Percentiles rank a stretch among this genome's conserved stretches.
phyloP scores from a whole-genome alignment of 169 alveolate genomes.

The Pseudocohnilembus persalinus region DNA sequence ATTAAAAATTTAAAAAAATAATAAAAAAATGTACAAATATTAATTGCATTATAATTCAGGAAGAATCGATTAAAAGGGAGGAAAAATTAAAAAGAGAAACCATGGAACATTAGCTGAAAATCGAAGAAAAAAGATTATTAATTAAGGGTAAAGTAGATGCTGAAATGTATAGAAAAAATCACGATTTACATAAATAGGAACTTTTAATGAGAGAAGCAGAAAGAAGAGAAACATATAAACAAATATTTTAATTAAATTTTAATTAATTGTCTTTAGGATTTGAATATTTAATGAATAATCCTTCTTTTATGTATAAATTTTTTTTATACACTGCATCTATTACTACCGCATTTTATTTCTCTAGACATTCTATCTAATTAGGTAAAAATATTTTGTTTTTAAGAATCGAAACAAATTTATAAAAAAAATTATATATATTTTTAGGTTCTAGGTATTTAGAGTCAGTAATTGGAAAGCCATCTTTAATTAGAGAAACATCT shows the following conservation, averaged over 20 bases:
- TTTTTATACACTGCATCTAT: constrained; percentile 33
- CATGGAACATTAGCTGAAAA: constrained; percentile 90
- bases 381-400: too few relatives aligned
- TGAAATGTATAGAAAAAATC: constrained; percentile 34
- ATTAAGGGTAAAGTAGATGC: constrained; percentile 84
- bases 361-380: constrained; percentile 39
- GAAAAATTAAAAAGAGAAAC: constrained; percentile 27
- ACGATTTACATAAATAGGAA: constrained; percentile 40
- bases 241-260: constrained; percentile 40
- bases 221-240: constrained; percentile 50
- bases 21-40: too few relatives aligned
- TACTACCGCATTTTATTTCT: constrained; percentile 56
- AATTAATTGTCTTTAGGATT: constrained; percentile 47
- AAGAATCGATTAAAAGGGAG: constrained; percentile 27
- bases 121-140: constrained; percentile 92
- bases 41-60: not conserved
- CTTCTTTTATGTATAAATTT: constrained; percentile 42
- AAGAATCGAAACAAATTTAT: too few relatives aligned
- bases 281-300: constrained; percentile 39
- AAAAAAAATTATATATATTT: too few relatives aligned
- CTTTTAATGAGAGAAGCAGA: constrained; percentile 40
- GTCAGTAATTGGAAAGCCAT: constrained; percentile 86
- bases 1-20: too few relatives aligned
- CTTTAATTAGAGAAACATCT: constrained; percentile 91
- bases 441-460: constrained; percentile 50